Conservation (phyloP, 768 basidiomycete genomes). For the Lyophyllum decastes region DNA sequence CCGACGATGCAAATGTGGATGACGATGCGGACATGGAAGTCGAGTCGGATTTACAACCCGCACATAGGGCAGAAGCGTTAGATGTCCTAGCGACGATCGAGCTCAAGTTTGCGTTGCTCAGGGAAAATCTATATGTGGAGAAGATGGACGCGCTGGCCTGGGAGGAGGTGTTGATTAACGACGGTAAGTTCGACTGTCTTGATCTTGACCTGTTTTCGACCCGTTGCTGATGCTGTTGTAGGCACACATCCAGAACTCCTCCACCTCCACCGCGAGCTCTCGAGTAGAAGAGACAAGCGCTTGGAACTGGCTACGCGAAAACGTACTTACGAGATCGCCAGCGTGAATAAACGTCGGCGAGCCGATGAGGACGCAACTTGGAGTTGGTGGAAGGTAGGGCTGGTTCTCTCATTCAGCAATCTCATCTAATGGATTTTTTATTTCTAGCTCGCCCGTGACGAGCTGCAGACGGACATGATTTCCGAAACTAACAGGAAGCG, state of each 20-base stretch:
- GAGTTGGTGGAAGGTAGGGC: conserved; percentile 85
- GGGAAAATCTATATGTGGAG: conserved; percentile 90
- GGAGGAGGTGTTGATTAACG: conserved; percentile 81
- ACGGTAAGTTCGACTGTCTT: conserved; percentile 52
- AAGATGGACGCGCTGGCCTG: conserved; percentile 89
- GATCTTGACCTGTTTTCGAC: not conserved
- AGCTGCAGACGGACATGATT: conserved; percentile 84
- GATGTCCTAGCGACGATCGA: conserved; percentile 89
- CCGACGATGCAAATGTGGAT: conserved; percentile 33
- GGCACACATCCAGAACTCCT: conserved; percentile 86
- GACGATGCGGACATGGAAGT: conserved; percentile 47
- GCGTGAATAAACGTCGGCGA: conserved; percentile 60
- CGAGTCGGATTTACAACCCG: conserved; percentile 75
- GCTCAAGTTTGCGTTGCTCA: conserved; percentile 84
- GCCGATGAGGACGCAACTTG: conserved; percentile 79
- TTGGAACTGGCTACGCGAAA: conserved; percentile 79
- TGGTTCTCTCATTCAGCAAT: conserved; percentile 21
- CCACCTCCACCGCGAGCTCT: conserved; percentile 78
- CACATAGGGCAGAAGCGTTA: conserved; percentile 84
- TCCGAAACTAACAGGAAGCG: conserved; percentile 88
- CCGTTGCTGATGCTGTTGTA: conserved; percentile 26
- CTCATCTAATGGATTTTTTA: conserved; percentile 8
- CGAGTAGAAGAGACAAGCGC: conserved; percentile 77
- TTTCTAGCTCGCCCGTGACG: conserved; percentile 69
- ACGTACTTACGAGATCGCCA: conserved; percentile 66